Base-by-base conservation (phyloP, 1,139 yeast species). In the Yamadazyma jaroonii region DNA sequence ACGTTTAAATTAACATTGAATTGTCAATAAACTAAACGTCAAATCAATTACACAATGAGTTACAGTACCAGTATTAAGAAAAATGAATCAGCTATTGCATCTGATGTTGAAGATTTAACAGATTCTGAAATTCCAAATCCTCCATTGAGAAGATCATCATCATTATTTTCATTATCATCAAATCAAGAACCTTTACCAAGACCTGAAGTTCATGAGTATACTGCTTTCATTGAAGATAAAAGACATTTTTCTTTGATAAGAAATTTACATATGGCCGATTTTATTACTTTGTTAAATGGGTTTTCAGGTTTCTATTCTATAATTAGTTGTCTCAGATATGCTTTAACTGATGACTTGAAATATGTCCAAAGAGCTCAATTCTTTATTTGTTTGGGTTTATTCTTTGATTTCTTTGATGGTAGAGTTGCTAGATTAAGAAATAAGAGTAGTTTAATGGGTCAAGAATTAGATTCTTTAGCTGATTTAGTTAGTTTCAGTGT, bases 371-470 rank as follows among this genome's bases (percentile, higher is more conserved):
- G 96, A 51, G 96, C 97, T 3, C 92, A 89, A 64, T 81, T 84
- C 48, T 86, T 90, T 61, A 87, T 88, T 32, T 75, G 87, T 13
- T 70, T 90, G 51, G 98, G 98, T 6, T 77, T 90, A 53, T 88
- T 92, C 57, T 90, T 90, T 59, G 98, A 92, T 62, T 89, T 92
- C 59, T 84, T 92, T 59, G 98, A 92, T 59, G 98, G 98, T 22
- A 80, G 96, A 53, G 98, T 92, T 7, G 98, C 98, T 5, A 77
- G 98, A 52, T 76, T 92, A 67, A 79, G 97, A 64, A 84, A 89
- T 61, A 88, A 92, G 65, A 79, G 96, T 3, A 84, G 95, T 17
- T 72, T 92, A 41, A 87, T 94, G 88, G 98, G 98, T 42, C 97
- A 92, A 62, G 98, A 92, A 64, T 78, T 92, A 52, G 98, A 92